Evolutionary conservation across 257 asterid species (phyloP), one percentile per base, ranked within the genome.

Genomic region (Solanum appendiculatum): DNA sequence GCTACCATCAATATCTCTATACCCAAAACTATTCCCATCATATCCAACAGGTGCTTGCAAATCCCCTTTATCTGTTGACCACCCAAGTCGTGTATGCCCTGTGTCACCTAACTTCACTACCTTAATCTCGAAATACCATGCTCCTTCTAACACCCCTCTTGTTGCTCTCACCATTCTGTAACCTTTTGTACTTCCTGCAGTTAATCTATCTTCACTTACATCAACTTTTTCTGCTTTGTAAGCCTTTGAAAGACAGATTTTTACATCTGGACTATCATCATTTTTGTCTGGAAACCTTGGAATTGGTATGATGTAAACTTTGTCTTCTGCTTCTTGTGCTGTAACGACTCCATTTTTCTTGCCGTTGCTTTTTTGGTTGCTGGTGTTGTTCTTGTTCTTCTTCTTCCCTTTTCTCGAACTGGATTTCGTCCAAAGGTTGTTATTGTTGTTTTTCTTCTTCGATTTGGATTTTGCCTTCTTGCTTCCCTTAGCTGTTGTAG

Each of bases 21-120:
- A 97, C 25, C 98, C 98, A 72, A 93, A 97, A 91, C 99, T 94
- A 91, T 93, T 94, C 86, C 91, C 98, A 91, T 97, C 99, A 87
- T 94, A 97, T 39, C 99, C 99, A 34, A 95, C 99, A 0, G 99
- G 99, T 3, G 99, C 99, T 90, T 97, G 99, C 91, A 97, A 91
- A 90, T 96, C 99, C 87, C 97, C 99, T 90, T 95, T 96, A 83
- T 96, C 99, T 2, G 98, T 96, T 1, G 99, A 91, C 99, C 99
- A 97, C 7, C 99, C 99, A 48, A 97, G 86, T 92, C 99, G 90
- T 23, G 98, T 93, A 86, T 97, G 99, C 63, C 99, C 99, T 2
- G 98, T 92, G 85, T 94, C 99, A 68, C 99, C 99, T 90, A 97
- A 91, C 86, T 92, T 92, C 89, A 92, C 92, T 46, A 97, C 92